phyloP scores from a whole-genome alignment of 2,329 filamentous ascomycete species.

The Periconia macrospinosa region DNA sequence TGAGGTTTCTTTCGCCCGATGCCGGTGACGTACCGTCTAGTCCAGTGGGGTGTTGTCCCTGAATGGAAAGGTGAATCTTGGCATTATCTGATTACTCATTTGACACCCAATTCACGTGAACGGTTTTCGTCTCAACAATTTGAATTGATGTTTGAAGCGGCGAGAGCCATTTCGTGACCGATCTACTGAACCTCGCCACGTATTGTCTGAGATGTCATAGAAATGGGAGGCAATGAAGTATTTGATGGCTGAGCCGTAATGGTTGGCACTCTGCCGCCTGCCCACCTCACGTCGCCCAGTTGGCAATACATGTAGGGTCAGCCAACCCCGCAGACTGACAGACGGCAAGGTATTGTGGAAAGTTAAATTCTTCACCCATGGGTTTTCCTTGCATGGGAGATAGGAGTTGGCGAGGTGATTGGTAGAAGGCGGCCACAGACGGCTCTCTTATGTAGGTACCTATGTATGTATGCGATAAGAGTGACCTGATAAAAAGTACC shows the following conservation, averaged over 20 bases:
- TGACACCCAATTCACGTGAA: not conserved
- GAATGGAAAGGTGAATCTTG: not conserved
- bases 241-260: not conserved
- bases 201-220: not conserved
- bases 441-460: no score
- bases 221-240: not conserved
- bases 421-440: not conserved
- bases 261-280: not conserved
- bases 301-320: not conserved
- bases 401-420: not conserved
- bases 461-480: no score
- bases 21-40: constrained; percentile 13
- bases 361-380: not conserved
- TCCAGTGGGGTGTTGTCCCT: not conserved
- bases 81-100: not conserved
- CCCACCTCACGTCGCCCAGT: not conserved
- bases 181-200: not conserved
- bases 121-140: not conserved
- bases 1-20: constrained; percentile 7
- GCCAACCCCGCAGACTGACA: not conserved
- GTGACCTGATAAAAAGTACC: no score
- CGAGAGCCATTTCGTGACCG: not conserved
- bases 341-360: not conserved
- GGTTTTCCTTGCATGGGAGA: not conserved
- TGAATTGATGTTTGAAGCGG: no score